Conservation (phyloP, 345 rosid species). For the Eucalyptus grandis region DNA sequence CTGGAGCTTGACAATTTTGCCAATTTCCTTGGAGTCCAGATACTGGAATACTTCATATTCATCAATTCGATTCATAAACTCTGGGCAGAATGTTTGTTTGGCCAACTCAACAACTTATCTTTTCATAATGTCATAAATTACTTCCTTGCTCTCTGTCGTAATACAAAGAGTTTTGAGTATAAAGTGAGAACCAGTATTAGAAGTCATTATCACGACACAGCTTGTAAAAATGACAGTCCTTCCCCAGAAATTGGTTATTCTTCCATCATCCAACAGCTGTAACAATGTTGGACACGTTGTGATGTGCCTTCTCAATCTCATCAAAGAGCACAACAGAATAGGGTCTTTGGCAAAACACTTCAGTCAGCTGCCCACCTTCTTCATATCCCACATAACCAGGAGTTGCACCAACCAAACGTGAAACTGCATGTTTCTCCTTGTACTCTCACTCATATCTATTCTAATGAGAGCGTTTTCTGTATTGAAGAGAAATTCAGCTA, state of each 20-base stretch:
- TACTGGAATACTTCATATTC: conserved; percentile 93
- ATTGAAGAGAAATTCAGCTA: conserved; percentile 79
- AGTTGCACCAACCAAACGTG: conserved; percentile 84
- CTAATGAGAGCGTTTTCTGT: conserved; percentile 88
- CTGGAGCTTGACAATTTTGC: conserved; percentile 74
- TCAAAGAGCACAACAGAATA: conserved; percentile 90
- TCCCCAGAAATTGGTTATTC: conserved; percentile 88
- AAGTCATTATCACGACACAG: conserved; percentile 83
- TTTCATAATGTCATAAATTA: conserved; percentile 76
- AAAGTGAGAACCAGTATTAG: conserved; percentile 78
- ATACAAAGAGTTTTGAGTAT: conserved; percentile 71
- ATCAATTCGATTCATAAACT: conserved; percentile 86
- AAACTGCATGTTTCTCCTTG: conserved; percentile 93
- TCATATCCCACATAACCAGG: conserved; percentile 97
- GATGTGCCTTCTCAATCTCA: conserved; percentile 94
- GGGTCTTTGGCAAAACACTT: conserved; percentile 81
- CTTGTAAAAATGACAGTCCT: conserved; percentile 83
- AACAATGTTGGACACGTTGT: conserved; percentile 82
- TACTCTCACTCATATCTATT: conserved; percentile 77
- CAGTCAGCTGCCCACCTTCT: conserved; percentile 97
- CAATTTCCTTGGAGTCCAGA: conserved; percentile 58
- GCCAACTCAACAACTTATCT: conserved; percentile 75
- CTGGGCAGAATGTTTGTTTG: conserved; percentile 74
- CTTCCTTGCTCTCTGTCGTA: conserved; percentile 63
- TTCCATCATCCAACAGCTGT: conserved; percentile 85